Conservation (phyloP, 176 grass and related monocot genomes). For the Eremochloa ophiuroides region DNA sequence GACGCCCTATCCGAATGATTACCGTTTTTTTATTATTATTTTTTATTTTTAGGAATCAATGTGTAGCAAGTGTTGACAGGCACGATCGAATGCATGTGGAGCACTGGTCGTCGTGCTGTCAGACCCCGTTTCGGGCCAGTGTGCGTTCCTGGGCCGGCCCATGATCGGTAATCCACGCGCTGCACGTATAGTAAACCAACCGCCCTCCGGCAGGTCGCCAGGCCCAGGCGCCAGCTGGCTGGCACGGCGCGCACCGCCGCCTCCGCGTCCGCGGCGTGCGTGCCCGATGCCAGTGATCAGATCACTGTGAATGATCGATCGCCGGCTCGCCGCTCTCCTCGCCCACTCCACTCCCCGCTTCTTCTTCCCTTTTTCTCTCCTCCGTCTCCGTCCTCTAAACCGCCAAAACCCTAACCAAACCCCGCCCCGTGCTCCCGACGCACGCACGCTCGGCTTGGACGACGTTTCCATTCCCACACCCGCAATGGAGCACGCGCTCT, state of each 20-base stretch:
- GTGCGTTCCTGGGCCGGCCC: not conserved
- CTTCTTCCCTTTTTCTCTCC: no score
- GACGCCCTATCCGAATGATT: no score
- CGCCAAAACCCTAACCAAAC: not conserved
- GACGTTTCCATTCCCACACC: not conserved
- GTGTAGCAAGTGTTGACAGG: not conserved
- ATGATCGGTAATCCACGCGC: not conserved
- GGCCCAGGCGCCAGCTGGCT: not conserved
- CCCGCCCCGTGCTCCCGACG: not conserved
- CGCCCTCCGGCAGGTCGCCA: no score
- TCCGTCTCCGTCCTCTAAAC: no score
- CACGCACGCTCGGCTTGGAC: no score
- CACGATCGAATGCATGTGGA: no score
- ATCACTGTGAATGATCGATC: no score
- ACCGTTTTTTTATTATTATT: no score
- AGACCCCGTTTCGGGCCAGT: not conserved
- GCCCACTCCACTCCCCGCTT: not conserved
- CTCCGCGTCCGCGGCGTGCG: not conserved
- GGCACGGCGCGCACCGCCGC: not conserved
- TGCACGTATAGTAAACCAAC: not conserved
- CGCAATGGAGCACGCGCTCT: constrained; percentile 21
- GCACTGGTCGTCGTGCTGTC: no score
- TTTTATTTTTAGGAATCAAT: no score
- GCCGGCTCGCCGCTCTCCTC: not conserved
- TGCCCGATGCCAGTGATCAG: not conserved